phyloP scores from a whole-genome alignment of 345 rosid genomes.

The Salix arbutifolia region DNA sequence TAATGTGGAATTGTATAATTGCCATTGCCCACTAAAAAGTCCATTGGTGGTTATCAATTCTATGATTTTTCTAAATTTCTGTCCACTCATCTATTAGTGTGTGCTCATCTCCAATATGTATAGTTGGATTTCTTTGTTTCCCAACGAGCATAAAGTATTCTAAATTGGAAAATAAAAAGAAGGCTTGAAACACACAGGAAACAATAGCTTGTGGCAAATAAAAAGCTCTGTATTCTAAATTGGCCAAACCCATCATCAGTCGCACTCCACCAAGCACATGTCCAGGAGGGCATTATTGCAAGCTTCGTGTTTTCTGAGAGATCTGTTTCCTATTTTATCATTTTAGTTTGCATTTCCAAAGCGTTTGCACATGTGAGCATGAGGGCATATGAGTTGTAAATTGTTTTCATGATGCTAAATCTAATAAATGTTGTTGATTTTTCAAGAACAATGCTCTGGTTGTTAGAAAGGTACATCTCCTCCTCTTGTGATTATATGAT shows the following conservation, averaged over 20 bases:
- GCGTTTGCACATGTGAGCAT: neutral
- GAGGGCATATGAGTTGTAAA: neutral
- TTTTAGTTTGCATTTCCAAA: neutral
- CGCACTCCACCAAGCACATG: neutral
- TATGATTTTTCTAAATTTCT: no score
- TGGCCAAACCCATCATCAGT: neutral
- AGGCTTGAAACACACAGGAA: neutral
- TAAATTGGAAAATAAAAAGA: neutral
- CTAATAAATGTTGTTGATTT: no score
- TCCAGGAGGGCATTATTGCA: neutral
- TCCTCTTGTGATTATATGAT: no score
- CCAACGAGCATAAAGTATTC: no score
- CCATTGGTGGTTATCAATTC: no score
- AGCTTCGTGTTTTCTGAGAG: neutral
- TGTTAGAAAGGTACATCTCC: no score
- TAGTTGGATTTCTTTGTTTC: no score
- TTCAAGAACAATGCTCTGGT: no score
- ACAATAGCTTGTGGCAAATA: neutral
- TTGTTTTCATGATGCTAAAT: neutral
- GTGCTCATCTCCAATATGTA: no score
- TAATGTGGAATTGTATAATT: no score
- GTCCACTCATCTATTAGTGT: no score
- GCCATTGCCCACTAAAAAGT: no score
- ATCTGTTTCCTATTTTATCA: neutral
- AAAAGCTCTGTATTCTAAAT: neutral